Conservation (phyloP, 2,329 filamentous ascomycete species). For the Neodidymelliopsis sp. region DNA sequence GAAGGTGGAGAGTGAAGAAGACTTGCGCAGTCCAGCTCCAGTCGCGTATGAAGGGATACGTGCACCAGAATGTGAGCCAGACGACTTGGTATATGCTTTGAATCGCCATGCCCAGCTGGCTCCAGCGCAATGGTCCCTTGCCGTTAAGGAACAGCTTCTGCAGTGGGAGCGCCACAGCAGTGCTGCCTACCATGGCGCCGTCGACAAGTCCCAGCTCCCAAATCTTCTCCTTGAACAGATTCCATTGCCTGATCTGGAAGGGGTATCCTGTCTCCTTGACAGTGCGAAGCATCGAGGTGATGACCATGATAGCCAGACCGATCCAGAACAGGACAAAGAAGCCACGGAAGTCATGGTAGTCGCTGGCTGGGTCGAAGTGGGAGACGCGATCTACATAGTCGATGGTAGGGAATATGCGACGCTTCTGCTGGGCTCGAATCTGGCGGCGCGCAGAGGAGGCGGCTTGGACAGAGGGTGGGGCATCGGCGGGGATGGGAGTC, state of each 20-base stretch:
- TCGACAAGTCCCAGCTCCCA: conserved; percentile 87
- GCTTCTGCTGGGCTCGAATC: conserved; percentile 79
- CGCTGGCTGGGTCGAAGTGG: conserved; percentile 91
- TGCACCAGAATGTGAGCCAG: conserved; percentile 86
- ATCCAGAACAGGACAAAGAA: conserved; percentile 99
- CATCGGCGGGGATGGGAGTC: conserved; percentile 85
- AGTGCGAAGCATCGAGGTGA: conserved; percentile 92
- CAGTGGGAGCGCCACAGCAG: conserved; percentile 74
- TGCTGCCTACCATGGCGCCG: conserved; percentile 81
- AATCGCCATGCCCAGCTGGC: conserved; percentile 75
- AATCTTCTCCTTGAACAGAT: conserved; percentile 84
- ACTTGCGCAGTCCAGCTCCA: conserved; percentile 99
- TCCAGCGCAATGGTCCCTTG: conserved; percentile 72
- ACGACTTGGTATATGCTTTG: conserved; percentile 81
- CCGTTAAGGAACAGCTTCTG: conserved; percentile 71
- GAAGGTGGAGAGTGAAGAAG: conserved; percentile 88
- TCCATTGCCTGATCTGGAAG: conserved; percentile 85
- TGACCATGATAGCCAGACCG: conserved; percentile 92
- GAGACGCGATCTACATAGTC: conserved; percentile 91
- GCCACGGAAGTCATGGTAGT: conserved; percentile 92
- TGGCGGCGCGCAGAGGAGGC: conserved; percentile 86
- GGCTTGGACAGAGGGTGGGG: conserved; percentile 88
- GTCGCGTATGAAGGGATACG: conserved; percentile 77
- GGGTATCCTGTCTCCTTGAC: conserved; percentile 92
- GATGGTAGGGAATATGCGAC: conserved; percentile 89